Evolutionary conservation across 202 grass and related monocot species (phyloP).

Genomic region (Zoysia matrella): DNA sequence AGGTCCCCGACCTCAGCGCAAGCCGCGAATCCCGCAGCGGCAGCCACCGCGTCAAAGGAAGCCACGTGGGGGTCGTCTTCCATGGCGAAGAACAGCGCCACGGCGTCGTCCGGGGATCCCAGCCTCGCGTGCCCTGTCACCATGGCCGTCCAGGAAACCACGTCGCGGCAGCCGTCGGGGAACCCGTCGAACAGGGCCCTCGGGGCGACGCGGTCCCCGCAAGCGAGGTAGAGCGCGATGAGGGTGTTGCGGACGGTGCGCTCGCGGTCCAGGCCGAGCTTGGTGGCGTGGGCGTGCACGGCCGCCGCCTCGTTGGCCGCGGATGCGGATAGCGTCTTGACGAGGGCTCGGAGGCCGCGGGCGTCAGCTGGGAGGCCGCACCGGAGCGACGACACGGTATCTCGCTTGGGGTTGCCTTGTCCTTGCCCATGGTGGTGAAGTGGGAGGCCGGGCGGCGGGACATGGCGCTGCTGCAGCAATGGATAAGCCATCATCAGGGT

Average conservation of each 20-base stretch:
- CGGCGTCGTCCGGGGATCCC: slow-evolving; percentile 44
- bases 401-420: neutral
- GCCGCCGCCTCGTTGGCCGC: neutral
- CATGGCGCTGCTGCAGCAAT: neutral
- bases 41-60: slow-evolving; percentile 57
- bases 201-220: slow-evolving; percentile 33
- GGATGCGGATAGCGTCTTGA: neutral
- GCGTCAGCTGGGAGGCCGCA: neutral
- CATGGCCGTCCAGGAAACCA: slow-evolving; percentile 72
- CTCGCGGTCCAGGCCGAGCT: slow-evolving; percentile 53
- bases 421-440: neutral
- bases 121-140: slow-evolving; percentile 52
- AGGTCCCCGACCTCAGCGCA: slow-evolving; percentile 56
- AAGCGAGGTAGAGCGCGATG: slow-evolving; percentile 56
- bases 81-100: slow-evolving; percentile 52
- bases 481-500: neutral
- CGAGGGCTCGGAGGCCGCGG: neutral
- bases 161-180: slow-evolving; percentile 40
- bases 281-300: slow-evolving; percentile 35
- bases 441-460: no score
- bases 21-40: slow-evolving; percentile 55
- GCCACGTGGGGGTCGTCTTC: neutral
- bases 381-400: neutral
- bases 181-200: slow-evolving; percentile 36
- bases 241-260: slow-evolving; percentile 60